phyloP scores from a whole-genome alignment of 2,329 filamentous ascomycete genomes.

The Xylariaceae sp. region DNA sequence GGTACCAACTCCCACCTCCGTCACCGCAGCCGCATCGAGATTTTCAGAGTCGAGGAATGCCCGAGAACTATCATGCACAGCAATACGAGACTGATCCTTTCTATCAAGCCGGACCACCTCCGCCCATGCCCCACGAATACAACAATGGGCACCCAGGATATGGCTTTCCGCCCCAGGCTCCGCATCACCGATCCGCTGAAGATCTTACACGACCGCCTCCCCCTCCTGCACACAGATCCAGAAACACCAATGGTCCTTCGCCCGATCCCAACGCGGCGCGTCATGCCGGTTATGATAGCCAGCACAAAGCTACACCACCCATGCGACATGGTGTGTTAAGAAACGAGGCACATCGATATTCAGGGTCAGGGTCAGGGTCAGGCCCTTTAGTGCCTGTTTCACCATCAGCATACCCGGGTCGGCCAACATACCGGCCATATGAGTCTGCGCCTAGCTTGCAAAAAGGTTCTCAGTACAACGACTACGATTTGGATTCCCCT shows the following conservation, averaged over 20 bases:
- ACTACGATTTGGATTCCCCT: conserved; percentile 34
- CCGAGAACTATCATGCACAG: conserved; percentile 23
- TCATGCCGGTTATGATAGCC: conserved; percentile 40
- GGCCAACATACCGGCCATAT: conserved; percentile 48
- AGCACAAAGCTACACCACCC: conserved; percentile 39
- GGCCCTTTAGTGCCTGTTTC: conserved; percentile 33
- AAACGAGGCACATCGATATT: conserved; percentile 52
- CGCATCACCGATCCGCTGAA: conserved; percentile 35
- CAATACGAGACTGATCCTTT: conserved; percentile 29
- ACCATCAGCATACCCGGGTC: conserved; percentile 45
- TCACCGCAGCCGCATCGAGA: conserved; percentile 37
- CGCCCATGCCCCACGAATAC: conserved; percentile 30
- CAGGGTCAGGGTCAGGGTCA: conserved; percentile 18
- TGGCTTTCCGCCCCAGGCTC: conserved; percentile 21
- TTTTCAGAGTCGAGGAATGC: conserved; percentile 27
- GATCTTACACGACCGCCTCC: conserved; percentile 47
- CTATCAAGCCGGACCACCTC: conserved; percentile 33
- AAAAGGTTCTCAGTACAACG: conserved; percentile 29
- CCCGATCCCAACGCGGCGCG: conserved; percentile 40
- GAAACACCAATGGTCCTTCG: conserved; percentile 41
- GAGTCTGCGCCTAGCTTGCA: conserved; percentile 43
- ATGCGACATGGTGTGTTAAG: conserved; percentile 57
- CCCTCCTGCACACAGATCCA: conserved; percentile 50
- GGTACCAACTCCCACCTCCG: conserved; percentile 33
- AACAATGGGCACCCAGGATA: conserved; percentile 20